Percentiles rank a stretch among this genome's conserved stretches.
These are phyloP conservation scores for Phaeosphaeria sp. DNA, from an alignment of 2,329 filamentous ascomycete species.

Conservation along the genomic window DNA sequence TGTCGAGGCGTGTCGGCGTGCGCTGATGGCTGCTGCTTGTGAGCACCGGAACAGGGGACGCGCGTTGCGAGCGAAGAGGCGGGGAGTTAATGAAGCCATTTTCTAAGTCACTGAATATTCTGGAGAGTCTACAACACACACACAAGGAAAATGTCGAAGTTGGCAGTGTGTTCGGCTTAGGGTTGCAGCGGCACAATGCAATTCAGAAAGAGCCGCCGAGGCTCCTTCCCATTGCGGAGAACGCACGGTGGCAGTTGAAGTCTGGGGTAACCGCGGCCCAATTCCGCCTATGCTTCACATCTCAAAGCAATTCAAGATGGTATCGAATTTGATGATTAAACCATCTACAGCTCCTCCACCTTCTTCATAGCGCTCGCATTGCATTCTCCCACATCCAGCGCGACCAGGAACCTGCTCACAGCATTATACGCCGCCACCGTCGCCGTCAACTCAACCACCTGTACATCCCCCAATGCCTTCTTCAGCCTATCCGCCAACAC, in stretches of 20 bases:
- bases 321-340: no score
- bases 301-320: neutral
- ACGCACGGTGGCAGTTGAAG: conserved; percentile 1
- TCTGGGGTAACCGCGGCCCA: conserved; percentile 26
- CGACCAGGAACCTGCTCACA: conserved; percentile 82
- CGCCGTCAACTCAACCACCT: conserved; percentile 81
- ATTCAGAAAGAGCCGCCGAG: conserved; percentile 23
- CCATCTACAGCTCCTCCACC: conserved; percentile 33
- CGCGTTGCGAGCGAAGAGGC: conserved; percentile 46
- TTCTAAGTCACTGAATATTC: neutral
- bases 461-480: conserved; percentile 67
- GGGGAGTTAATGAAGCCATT: conserved; percentile 43
- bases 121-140: neutral
- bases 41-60: conserved; percentile 19
- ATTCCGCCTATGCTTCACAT: conserved; percentile 12
- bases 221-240: conserved; percentile 23
- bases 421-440: conserved; percentile 84
- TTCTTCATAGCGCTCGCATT: conserved; percentile 43
- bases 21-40: conserved; percentile 21
- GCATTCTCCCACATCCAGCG: conserved; percentile 68
- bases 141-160: neutral
- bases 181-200: conserved; percentile 23
- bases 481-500: conserved; percentile 69
- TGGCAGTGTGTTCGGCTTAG: conserved; percentile 15
- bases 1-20: conserved; percentile 62